Base-by-base conservation (phyloP, 1,284 basidiomycete species). In the Schizopora paradoxa region DNA sequence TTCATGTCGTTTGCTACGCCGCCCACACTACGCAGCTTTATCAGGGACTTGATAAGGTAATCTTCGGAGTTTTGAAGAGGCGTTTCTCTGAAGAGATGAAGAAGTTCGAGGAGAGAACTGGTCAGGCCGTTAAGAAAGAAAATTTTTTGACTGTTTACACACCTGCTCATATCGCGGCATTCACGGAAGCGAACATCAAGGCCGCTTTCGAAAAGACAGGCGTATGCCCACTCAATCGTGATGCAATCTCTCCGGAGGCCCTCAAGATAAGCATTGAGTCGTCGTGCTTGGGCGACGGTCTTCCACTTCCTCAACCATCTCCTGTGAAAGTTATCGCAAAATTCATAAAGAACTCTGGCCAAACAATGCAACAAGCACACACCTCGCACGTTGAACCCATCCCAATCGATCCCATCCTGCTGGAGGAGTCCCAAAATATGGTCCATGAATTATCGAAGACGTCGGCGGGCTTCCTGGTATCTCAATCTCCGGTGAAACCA, bases 211-310 rank as follows among this genome's bases (percentile, higher is more conserved):
- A 23, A 41, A 28, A 29, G 14, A 41, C 39, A 27, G 26, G 39
- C n/a, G 27, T 41, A 16, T 41, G 27, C 21, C 39, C 39, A 41
- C 31, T 27, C n/a, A 41, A 41, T 41, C 39, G 25, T n/a, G 39
- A 26, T 2, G 14, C 21, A 5, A 27, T 41, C 21, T 2, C n/a
- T 27, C 22, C 39, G 4, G 10, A n/a, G 19, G 3, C 16, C 5
- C 19, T 41, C 11, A 41, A 41, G 23, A 23, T 28, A 4, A 41
- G 39, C 19, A 41, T 41, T 11, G 39, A 41, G 23, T 6, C 39
- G 14, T 41, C 39, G n/a, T 14, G 5, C 10, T 28, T n/a, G 19
- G 39, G 39, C 13, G 11, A 10, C 21, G 39, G 21, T 13, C 31
- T 41, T 16, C 21, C 39, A 16, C 18, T 41, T 10, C 23, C 27